A percentile compares a stretch with the other conserved stretches of the same genome.
Evolutionary conservation across 78 protist species (phyloP).

Genomic region (Guillardia theta): DNA sequence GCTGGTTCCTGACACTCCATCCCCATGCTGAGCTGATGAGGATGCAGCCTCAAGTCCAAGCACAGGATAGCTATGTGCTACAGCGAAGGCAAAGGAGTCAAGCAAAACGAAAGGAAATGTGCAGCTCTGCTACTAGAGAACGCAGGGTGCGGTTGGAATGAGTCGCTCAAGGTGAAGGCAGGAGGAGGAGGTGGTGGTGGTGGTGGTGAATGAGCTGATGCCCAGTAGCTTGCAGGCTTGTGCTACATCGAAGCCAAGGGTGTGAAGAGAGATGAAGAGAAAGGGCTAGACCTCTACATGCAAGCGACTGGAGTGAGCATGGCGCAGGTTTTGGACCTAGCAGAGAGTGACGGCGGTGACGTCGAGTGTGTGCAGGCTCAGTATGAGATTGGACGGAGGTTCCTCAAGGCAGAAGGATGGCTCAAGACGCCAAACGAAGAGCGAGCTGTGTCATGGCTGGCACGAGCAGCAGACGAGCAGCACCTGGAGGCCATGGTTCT

Average conservation of each 20-base stretch:
- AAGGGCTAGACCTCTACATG: neutral
- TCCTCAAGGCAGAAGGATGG: neutral
- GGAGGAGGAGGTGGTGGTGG: neutral
- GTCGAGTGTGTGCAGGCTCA: neutral
- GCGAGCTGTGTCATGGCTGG: neutral
- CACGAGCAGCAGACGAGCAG: neutral
- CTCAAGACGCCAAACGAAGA: neutral
- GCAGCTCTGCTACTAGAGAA: neutral
- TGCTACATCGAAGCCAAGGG: neutral
- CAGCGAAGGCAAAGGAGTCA: too few relatives aligned
- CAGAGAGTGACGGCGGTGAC: neutral
- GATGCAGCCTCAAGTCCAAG: too few relatives aligned
- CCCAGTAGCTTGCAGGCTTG: too few relatives aligned
- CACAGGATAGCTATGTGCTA: too few relatives aligned
- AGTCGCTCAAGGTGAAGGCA: neutral
- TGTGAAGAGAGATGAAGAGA: neutral
- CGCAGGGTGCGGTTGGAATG: neutral
- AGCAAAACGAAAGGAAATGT: too few relatives aligned
- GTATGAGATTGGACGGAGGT: neutral
- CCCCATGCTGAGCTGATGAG: too few relatives aligned
- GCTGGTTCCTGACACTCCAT: too few relatives aligned
- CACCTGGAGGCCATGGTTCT: neutral
- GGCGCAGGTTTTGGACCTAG: neutral
- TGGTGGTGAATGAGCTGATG: too few relatives aligned
- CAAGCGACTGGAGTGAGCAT: neutral